Evolutionary conservation across 495 filamentous ascomycete species (phyloP), one percentile per base, ranked within the genome.

Genomic region (Cenococcum geophilum): DNA sequence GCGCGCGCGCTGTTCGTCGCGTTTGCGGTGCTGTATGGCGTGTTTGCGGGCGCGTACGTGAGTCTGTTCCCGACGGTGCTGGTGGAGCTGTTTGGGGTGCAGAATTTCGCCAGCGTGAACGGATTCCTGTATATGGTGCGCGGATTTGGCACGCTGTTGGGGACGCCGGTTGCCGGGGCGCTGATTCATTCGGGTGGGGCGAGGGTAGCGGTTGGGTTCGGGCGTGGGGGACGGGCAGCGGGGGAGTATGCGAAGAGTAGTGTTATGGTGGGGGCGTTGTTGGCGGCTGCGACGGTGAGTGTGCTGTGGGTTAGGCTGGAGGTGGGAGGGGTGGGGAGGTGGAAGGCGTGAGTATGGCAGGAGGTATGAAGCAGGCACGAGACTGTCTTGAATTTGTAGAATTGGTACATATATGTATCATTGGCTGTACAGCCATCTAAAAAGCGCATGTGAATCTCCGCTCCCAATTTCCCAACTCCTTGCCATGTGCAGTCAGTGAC

Each of bases 81-180:
- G 53, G 69, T 76, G 0, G 77, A 79, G 53, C 57, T 74, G 1
- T 79, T 79, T 54, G 77, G 76, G 0, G 65, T 74, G 5, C 71
- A 77, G 40, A 70, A 77, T 52, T 76, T 78, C 36, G 67, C 71
- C 12, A 72, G 68, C 62, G 71, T 78, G 20, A 79, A 76, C 37
- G 77, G 77, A 0, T 59, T 74, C 4, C 59, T 79, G 22, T 78
- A 78, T 42, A 76, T 79, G 73, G 53, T 79, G 0, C 64, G 74
- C 49, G 77, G 77, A 1, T 50, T 77, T 52, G 76, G 70, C 0
- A 74, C 74, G 0, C 49, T 78, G 14, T 40, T 78, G 18, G 77
- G 77, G n/a, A 78, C 76, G 6, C 76, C 73, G 0, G 58, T 77
- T n/a, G 73, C 69, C 1, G 77, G 77, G 3, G 63, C 72, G 4